These are phyloP conservation scores for Penicillium bovifimosum DNA, from an alignment of 495 filamentous ascomycete genomes.

Conservation along the genomic window DNA sequence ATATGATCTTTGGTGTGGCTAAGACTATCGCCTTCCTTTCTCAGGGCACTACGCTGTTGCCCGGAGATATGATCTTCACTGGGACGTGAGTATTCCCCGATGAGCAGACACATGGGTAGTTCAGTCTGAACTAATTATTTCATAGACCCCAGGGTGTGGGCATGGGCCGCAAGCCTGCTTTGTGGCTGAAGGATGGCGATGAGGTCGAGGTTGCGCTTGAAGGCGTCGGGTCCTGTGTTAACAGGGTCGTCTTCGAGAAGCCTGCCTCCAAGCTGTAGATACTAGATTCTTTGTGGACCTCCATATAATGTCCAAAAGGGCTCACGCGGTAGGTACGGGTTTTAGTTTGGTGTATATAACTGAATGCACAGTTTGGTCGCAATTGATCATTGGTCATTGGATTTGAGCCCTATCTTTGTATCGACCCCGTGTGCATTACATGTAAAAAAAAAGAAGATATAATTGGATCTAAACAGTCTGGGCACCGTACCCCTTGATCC, in stretches of 20 bases:
- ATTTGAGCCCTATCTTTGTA: neutral
- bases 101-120: neutral
- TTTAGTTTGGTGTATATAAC: conserved; percentile 1
- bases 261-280: conserved; percentile 47
- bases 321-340: neutral
- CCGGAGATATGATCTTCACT: conserved; percentile 80
- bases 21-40: conserved; percentile 70
- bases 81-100: conserved; percentile 58
- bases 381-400: neutral
- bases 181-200: conserved; percentile 79
- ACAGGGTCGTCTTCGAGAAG: conserved; percentile 64
- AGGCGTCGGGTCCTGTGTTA: conserved; percentile 62
- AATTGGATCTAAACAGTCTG: conserved; percentile 48
- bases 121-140: conserved; percentile 6
- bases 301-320: neutral
- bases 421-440: conserved; percentile 8
- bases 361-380: neutral
- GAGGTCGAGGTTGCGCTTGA: conserved; percentile 70
- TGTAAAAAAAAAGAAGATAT: conserved; percentile 9
- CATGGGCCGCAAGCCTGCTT: conserved; percentile 64
- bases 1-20: conserved; percentile 77
- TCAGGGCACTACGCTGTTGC: conserved; percentile 69
- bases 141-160: conserved; percentile 69
- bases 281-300: neutral
- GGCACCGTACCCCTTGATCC: conserved; percentile 71